phyloP scores from a whole-genome alignment of 306 rosid genomes.

The Quercus bicolor region DNA sequence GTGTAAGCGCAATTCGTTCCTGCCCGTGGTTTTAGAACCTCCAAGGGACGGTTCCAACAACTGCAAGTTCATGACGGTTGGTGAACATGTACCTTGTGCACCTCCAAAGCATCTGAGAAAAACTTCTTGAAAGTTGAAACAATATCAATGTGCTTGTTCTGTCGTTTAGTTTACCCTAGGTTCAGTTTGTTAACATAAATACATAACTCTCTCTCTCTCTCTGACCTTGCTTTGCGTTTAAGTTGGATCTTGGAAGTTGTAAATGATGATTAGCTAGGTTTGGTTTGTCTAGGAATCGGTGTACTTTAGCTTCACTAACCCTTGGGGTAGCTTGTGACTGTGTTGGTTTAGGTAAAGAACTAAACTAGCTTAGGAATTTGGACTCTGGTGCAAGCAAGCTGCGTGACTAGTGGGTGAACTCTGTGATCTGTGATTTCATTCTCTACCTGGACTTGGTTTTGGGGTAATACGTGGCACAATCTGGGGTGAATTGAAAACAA shows the following conservation, averaged over 20 bases:
- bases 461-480: neutral
- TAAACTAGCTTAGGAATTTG: too few species aligned
- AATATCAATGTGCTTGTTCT: too few species aligned
- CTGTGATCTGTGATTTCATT: neutral
- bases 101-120: slow-evolving; percentile 16
- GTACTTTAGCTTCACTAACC: neutral
- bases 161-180: too few species aligned
- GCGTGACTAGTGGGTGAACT: too few species aligned
- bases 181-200: too few species aligned
- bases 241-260: neutral
- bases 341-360: too few species aligned
- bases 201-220: neutral
- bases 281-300: neutral
- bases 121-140: neutral
- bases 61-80: neutral
- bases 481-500: too few species aligned
- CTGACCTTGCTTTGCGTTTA: neutral
- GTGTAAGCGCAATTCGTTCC: slow-evolving; percentile 31
- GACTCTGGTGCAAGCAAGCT: too few species aligned
- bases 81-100: slow-evolving; percentile 4
- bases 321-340: too few species aligned
- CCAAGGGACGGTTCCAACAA: slow-evolving; percentile 35
- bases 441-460: neutral
- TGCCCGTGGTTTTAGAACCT: slow-evolving; percentile 30
- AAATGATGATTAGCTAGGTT: neutral